Evolutionary conservation across 2,329 filamentous ascomycete species (phyloP), one percentile per base, ranked within the genome.

Genomic region (Cladosporium sp.): DNA sequence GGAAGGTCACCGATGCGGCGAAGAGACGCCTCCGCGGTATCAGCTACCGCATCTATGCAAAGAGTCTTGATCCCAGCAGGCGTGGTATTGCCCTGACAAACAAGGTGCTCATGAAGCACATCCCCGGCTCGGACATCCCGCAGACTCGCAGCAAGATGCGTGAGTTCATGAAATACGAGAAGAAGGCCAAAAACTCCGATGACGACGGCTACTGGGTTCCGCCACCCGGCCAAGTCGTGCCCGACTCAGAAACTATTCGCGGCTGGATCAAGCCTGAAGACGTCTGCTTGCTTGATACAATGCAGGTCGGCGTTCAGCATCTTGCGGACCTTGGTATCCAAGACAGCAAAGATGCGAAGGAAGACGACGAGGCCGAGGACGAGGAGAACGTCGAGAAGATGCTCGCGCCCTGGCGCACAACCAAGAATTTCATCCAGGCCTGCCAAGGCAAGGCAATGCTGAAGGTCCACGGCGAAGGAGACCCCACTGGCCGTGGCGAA

Each of bases 21-120:
- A 98, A 98, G 75, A 95, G 93, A 70, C 84, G 93, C 34, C 84
- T 98, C 70, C 95, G 93, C 74, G 96, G 96, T 85, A 84, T 98
- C 37, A 87, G 90, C 0, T 96, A 89, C 68, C 87, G 93, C 46
- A 84, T 95, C 67, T 88, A 95, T 63, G 81, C 85, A 57, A 87
- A 88, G 62, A 89, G 85, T 62, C 76, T 82, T 14, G 81, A 85
- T 22, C 76, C 84, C 55, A 79, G 83, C 42, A 80, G 90, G 19
- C 84, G 84, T 18, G 81, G 95, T 13, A 82, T 82, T n/a, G 88
- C 92, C 62, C 87, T 98, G 35, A 96, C 91, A 2, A 87, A 78
- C 52, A 70, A 73, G 53, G 72, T 73, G 57, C 73, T 78, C 61
- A 72, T 73, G 59, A 64, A 84, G 42, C 93, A 98, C 67, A 89